A percentile compares a stretch with the other conserved stretches of the same genome.
Conservation (phyloP, 805 yeast genomes). For the Saturnispora besseyi region DNA sequence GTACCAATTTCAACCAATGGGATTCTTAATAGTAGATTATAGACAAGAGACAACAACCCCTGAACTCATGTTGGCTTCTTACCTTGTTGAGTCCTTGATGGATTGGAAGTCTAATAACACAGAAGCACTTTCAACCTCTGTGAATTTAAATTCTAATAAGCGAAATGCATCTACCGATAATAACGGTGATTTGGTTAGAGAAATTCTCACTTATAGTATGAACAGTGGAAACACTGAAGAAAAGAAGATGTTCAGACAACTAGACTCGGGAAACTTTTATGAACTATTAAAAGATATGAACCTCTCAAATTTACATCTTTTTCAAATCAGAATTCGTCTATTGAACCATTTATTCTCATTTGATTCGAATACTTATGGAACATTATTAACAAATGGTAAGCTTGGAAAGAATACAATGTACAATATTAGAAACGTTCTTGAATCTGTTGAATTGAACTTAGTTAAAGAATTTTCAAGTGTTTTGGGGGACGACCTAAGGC, state of each 20-base stretch:
- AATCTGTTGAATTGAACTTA: conserved; percentile 21
- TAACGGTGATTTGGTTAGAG: conserved; percentile 23
- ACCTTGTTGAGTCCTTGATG: conserved; percentile 10
- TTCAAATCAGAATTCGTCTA: conserved; percentile 22
- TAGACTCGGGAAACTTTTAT: conserved; percentile 16
- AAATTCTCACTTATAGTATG: conserved; percentile 21
- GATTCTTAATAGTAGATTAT: conserved; percentile 24
- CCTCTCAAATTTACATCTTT: conserved; percentile 17
- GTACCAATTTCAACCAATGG: conserved; percentile 33
- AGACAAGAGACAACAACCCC: conserved; percentile 13
- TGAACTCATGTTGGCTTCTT: conserved; percentile 16
- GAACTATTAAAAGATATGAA: conserved; percentile 16
- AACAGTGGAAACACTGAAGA: conserved; percentile 9
- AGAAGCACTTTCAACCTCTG: conserved; percentile 18
- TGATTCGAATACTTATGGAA: conserved; percentile 13
- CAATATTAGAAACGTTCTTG: conserved; percentile 18
- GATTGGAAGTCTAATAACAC: conserved; percentile 19
- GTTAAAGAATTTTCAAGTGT: conserved; percentile 14
- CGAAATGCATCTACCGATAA: conserved; percentile 6
- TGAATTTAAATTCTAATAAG: conserved; percentile 6
- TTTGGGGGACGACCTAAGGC: neutral
- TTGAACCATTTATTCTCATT: conserved; percentile 19
- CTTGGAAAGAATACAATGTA: conserved; percentile 15
- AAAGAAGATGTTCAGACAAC: conserved; percentile 12
- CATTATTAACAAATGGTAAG: conserved; percentile 20